Base-by-base conservation (phyloP, 129 eudicot species). In the Oenanthe sinensis region DNA sequence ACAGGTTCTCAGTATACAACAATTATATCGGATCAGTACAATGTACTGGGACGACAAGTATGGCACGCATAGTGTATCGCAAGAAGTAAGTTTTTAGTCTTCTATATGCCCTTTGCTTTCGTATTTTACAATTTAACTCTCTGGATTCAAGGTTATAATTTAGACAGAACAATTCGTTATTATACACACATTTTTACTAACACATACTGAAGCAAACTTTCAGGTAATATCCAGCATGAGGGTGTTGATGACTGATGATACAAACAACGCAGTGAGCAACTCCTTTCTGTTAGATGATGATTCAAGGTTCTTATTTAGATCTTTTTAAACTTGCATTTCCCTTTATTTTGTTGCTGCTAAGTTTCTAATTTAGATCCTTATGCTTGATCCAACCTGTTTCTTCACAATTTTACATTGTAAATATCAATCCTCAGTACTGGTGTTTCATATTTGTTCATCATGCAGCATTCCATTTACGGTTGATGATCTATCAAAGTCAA, bases 1-100 rank as follows among this genome's bases (percentile, higher is more conserved):
- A 48, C 83, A 91, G 97, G 97, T 94, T 54, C 96, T 94, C 81
- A 91, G 97, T 82, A 79, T 91, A 82, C 98, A 94, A 54, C 98
- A 91, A 84, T 65, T 94, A 86, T 94, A 94, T 75, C 85, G 97
- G 52, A 94, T 94, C 71, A 88, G 97, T 83, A 94, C 98, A 69
- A 94, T 94, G 98, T 91, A 94, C 86, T 94, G 97, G 98, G 98
- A 94, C 81, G 97, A 94, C 90, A 91, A 91, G 80, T 94, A 91
- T 81, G 98, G 97, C 81, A 90, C 96, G 26, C 96, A 94, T 37
- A 94, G 97, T 79, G 98, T 94, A 46, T 85, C 96, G 30, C 86
- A 97, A 1, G 96, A 91, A 47, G 98, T 94, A 90, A 85, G 92
- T 85, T 76, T 83, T 50, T 24, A 46, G 5, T 12, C 60, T n/a